Conservation (phyloP, 2,329 filamentous ascomycete genomes). For the Cordyceps farinosa region DNA sequence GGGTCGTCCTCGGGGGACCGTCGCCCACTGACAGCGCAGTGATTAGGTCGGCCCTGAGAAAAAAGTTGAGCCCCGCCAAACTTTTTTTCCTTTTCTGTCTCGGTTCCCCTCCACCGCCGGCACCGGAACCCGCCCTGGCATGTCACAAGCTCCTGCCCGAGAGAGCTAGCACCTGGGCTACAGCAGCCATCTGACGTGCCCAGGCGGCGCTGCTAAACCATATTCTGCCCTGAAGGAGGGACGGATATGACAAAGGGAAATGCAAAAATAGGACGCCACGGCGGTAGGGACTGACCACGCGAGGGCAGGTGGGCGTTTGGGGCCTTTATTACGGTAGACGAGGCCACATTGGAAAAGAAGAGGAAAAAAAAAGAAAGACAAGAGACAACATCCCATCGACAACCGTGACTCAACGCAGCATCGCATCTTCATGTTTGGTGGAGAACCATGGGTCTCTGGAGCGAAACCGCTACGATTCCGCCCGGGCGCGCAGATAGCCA, state of each 20-base stretch:
- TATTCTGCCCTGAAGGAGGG: neutral
- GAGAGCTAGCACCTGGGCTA: neutral
- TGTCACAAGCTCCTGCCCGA: constrained; percentile 5
- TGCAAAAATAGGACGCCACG: neutral
- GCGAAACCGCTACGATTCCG: constrained; percentile 11
- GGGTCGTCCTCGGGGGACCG: neutral
- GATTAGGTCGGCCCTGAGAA: neutral
- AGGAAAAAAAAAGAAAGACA: neutral
- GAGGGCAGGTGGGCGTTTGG: neutral
- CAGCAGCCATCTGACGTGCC: neutral
- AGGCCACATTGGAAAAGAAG: neutral
- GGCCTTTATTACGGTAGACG: neutral
- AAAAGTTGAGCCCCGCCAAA: neutral
- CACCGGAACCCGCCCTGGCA: neutral
- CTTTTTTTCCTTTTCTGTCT: neutral
- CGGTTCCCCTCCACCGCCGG: neutral
- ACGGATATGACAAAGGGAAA: neutral
- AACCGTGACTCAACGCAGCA: constrained; percentile 14
- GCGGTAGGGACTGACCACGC: neutral
- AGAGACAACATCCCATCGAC: neutral
- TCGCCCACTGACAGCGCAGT: neutral
- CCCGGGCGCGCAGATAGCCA: neutral
- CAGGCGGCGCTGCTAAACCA: neutral
- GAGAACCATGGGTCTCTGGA: constrained; percentile 10
- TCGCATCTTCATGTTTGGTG: neutral